Base-by-base conservation (phyloP, 495 filamentous ascomycete species). In the Penicillium soppii region DNA sequence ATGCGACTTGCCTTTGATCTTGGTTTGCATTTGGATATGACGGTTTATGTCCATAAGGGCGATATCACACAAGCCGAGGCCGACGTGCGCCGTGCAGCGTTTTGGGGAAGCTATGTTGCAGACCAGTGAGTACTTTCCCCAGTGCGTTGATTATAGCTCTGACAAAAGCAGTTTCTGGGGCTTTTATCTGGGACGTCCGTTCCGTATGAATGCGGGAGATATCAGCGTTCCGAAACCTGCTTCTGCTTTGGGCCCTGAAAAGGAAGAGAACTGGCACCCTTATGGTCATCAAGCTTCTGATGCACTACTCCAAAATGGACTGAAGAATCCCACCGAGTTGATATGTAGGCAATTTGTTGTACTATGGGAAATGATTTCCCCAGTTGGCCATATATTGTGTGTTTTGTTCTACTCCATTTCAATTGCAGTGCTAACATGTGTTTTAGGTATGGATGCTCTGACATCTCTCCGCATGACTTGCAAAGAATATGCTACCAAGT, bases 81-180 rank as follows among this genome's bases (percentile, higher is more conserved):
- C 7, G 65, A 75, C 46, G 66, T 78, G 16, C 69, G 77, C 12
- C 60, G 69, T 13, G 61, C 72, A 9, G 59, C 70, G 6, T 80
- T 80, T 40, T 79, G 77, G 77, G 77, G 73, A 10, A 75, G 69
- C n/a, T 80, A 76, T 54, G 61, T 71, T 19, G 71, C 73, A 25
- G 75, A 80, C 33, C 70, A 78, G 75, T 77, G 54, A 68, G 72
- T 63, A 5, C 21, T 5, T 1, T 19, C 4, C 2, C 15, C 13
- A n/a, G 19, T 29, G 6, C n/a, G 22, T 17, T 6, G 0, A 20
- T 22, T 19, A 30, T 22, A 3, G 40, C 26, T 52, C 33, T 46
- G 33, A 50, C 39, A 6, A 32, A 32, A 3, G 1, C 36, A 77
- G 74, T 47, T 74, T 75, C 43, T 78, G 73, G 76, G 75, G 72